These are phyloP conservation scores for Alloteropsis angusta DNA, from an alignment of 202 grass and related monocot species.

Conservation along the genomic window DNA sequence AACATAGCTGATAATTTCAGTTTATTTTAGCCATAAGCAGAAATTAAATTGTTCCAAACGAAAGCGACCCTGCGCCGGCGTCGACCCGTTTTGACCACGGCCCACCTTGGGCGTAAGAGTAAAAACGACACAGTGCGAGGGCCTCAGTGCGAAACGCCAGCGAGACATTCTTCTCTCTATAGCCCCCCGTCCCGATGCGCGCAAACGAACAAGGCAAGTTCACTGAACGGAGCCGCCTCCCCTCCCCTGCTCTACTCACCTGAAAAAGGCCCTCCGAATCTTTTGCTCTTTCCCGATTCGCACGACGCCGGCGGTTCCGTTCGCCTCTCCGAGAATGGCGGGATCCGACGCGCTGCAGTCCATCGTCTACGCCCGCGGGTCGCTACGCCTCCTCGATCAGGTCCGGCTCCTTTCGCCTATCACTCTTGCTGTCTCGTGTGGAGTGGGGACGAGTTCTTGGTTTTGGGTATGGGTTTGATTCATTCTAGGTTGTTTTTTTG, in stretches of 20 bases:
- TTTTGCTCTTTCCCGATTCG: background rate
- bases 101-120: too few species aligned
- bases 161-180: too few species aligned
- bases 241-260: background rate
- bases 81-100: too few species aligned
- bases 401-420: background rate
- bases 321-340: background rate
- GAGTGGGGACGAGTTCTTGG: background rate
- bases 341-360: slow-evolving; percentile 50
- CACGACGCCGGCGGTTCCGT: background rate
- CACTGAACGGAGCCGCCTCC: too few species aligned
- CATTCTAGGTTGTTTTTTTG: background rate
- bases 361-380: slow-evolving; percentile 58
- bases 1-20: too few species aligned
- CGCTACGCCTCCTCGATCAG: slow-evolving; percentile 94
- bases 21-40: too few species aligned
- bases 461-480: background rate
- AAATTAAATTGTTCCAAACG: too few species aligned
- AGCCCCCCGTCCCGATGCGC: too few species aligned
- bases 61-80: too few species aligned
- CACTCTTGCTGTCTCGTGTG: background rate
- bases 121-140: too few species aligned
- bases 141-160: too few species aligned
- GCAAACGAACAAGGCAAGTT: too few species aligned
- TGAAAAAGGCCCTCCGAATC: background rate